A percentile compares a stretch with the other conserved stretches of the same genome.
Evolutionary conservation across 129 eudicot genomes (phyloP).

Genomic region (Glebionis coronaria): DNA sequence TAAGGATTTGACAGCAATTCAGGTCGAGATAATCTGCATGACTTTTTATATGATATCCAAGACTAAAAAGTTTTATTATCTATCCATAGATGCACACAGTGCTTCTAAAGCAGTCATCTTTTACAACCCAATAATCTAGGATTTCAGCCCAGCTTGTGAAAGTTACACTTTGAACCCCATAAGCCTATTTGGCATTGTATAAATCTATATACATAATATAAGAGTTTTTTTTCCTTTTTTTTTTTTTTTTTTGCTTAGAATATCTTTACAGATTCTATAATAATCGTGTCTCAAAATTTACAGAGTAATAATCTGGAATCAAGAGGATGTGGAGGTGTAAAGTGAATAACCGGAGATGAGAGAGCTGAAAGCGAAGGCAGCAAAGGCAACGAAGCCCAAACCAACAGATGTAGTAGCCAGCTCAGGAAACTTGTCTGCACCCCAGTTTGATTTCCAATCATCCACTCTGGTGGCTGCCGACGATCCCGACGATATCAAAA

Average conservation of each 20-base stretch:
- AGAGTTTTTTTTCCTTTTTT: no score
- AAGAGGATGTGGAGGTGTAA: constrained; percentile 42
- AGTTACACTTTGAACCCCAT: constrained; percentile 7
- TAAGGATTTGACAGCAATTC: no score
- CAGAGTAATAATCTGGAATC: constrained; percentile 10
- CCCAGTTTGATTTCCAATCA: constrained; percentile 92
- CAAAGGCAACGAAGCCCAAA: constrained; percentile 71
- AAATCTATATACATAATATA: constrained; percentile 23
- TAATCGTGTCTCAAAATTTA: constrained; percentile 24
- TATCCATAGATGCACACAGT: no score
- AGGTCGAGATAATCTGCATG: no score
- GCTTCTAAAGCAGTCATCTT: background rate
- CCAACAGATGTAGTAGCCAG: constrained; percentile 77
- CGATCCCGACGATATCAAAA: constrained; percentile 82
- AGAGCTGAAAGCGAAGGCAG: constrained; percentile 66
- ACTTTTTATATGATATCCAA: no score
- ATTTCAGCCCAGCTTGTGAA: constrained; percentile 3
- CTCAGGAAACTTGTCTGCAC: constrained; percentile 78
- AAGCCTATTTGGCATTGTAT: constrained; percentile 17
- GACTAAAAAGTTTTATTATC: no score
- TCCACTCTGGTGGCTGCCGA: constrained; percentile 82
- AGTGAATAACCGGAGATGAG: constrained; percentile 79
- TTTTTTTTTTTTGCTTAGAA: constrained; percentile 18
- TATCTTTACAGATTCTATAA: constrained; percentile 22
- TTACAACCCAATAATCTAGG: background rate